A percentile compares a stretch with the other conserved stretches of the same genome.
phyloP scores from a whole-genome alignment of 345 rosid genomes.

The Hirschfeldia incana region DNA sequence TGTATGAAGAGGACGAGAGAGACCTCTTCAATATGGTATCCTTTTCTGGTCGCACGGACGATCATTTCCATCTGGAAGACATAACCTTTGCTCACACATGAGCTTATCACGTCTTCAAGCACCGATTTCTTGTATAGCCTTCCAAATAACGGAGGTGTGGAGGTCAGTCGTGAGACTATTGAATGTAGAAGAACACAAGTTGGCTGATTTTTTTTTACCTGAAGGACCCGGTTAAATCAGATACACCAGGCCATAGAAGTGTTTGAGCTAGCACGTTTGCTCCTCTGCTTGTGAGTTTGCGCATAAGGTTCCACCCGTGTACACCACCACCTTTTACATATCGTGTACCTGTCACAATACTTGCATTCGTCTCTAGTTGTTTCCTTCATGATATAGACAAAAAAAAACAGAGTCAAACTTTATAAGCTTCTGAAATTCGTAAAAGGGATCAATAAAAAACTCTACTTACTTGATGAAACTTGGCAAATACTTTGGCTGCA shows the following conservation, averaged over 20 bases:
- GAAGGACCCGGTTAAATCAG: slow-evolving; percentile 94
- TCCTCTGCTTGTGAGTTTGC: slow-evolving; percentile 96
- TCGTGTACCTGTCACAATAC: slow-evolving; percentile 91
- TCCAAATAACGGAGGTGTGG: slow-evolving; percentile 19
- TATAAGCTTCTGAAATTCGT: neutral
- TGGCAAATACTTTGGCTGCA: slow-evolving; percentile 95
- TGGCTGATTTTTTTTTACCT: slow-evolving; percentile 46
- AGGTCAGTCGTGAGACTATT: slow-evolving; percentile 18
- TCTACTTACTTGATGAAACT: slow-evolving; percentile 82
- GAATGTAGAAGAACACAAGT: neutral
- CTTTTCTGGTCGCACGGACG: slow-evolving; percentile 89
- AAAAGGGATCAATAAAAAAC: neutral
- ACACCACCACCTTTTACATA: slow-evolving; percentile 90
- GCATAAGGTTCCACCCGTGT: slow-evolving; percentile 97
- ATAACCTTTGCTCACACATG: slow-evolving; percentile 90
- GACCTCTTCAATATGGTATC: slow-evolving; percentile 88
- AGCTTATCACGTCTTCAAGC: slow-evolving; percentile 78
- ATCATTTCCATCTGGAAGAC: slow-evolving; percentile 99
- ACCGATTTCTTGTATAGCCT: slow-evolving; percentile 84
- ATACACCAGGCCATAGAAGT: slow-evolving; percentile 95
- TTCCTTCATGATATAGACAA: slow-evolving; percentile 48
- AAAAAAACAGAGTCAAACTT: neutral
- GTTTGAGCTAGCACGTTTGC: slow-evolving; percentile 98
- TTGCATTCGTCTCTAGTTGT: slow-evolving; percentile 86
- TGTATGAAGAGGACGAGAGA: neutral